phyloP scores from a whole-genome alignment of 768 basidiomycete genomes.

The Lentinula boryana region DNA sequence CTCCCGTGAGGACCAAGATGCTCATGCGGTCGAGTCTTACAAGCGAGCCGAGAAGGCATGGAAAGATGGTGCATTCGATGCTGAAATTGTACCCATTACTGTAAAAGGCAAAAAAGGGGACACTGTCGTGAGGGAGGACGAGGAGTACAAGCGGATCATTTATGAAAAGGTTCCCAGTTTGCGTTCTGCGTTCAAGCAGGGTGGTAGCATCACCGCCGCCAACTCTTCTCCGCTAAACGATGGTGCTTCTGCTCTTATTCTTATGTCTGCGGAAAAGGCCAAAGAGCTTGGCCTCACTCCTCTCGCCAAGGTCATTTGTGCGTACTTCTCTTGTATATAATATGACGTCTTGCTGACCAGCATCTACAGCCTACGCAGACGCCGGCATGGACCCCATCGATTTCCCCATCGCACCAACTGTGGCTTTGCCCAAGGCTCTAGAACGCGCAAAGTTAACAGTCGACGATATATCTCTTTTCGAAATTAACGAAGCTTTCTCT shows the following conservation, averaged over 20 bases:
- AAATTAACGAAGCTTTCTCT: conserved; percentile 98
- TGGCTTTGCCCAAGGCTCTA: conserved; percentile 85
- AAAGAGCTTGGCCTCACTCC: conserved; percentile 88
- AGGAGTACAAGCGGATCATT: conserved; percentile 96
- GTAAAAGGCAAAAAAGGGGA: conserved; percentile 95
- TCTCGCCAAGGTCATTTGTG: conserved; percentile 91
- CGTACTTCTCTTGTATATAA: conserved; percentile 24
- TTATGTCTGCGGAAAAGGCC: conserved; percentile 92
- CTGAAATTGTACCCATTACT: conserved; percentile 85
- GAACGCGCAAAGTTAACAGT: conserved; percentile 78
- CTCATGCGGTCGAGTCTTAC: conserved; percentile 93
- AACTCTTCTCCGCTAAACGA: conserved; percentile 95
- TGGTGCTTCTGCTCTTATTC: conserved; percentile 91
- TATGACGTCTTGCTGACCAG: conserved; percentile 5
- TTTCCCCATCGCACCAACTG: conserved; percentile 92
- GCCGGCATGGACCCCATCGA: conserved; percentile 95
- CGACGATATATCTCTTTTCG: conserved; percentile 86
- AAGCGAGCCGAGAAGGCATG: conserved; percentile 89
- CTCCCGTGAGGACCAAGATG: conserved; percentile 82
- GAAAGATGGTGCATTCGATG: conserved; percentile 77
- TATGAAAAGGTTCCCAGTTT: conserved; percentile 91
- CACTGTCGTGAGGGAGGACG: conserved; percentile 85
- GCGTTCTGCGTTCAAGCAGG: conserved; percentile 84
- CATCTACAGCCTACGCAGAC: conserved; percentile 80
- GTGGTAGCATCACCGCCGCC: conserved; percentile 90